phyloP scores from a whole-genome alignment of 495 filamentous ascomycete species.

The Parachaetomium inaequale region DNA sequence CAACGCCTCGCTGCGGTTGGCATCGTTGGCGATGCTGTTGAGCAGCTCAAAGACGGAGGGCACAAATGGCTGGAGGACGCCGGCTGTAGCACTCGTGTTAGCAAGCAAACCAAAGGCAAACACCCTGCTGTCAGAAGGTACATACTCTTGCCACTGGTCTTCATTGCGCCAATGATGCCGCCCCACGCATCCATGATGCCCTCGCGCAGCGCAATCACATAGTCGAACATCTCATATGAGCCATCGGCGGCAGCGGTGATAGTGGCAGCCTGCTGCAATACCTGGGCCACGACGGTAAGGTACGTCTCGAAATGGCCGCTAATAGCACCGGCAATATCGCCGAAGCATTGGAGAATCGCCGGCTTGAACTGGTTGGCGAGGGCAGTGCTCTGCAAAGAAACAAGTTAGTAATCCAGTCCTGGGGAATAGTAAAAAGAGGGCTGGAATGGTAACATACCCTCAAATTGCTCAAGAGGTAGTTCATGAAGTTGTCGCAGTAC shows the following conservation, averaged over 20 bases:
- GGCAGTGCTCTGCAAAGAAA: slow-evolving; percentile 51
- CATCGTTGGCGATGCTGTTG: slow-evolving; percentile 73
- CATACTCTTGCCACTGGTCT: slow-evolving; percentile 70
- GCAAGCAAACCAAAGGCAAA: slow-evolving; percentile 4
- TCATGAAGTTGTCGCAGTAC: slow-evolving; percentile 97
- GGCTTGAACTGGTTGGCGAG: slow-evolving; percentile 97
- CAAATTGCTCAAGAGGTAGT: slow-evolving; percentile 85
- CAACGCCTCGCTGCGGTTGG: slow-evolving; percentile 83
- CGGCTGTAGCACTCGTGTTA: slow-evolving; percentile 46
- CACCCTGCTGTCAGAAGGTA: slow-evolving; percentile 4
- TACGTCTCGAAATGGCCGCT: slow-evolving; percentile 89
- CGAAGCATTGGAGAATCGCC: slow-evolving; percentile 95
- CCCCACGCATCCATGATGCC: slow-evolving; percentile 99
- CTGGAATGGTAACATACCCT: slow-evolving; percentile 54
- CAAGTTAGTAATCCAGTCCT: slow-evolving; percentile 15
- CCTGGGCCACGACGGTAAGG: slow-evolving; percentile 83
- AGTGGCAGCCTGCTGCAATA: slow-evolving; percentile 84
- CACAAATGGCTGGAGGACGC: slow-evolving; percentile 69
- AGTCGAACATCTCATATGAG: slow-evolving; percentile 88
- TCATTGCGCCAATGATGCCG: slow-evolving; percentile 90
- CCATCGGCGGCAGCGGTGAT: slow-evolving; percentile 69
- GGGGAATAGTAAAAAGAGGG: background rate
- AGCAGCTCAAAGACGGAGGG: slow-evolving; percentile 87
- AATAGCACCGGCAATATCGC: slow-evolving; percentile 96
- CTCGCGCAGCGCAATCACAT: slow-evolving; percentile 88